Evolutionary conservation across 371 early-diverging fungal species (phyloP).

Genomic region (Cokeromyces recurvatus): DNA sequence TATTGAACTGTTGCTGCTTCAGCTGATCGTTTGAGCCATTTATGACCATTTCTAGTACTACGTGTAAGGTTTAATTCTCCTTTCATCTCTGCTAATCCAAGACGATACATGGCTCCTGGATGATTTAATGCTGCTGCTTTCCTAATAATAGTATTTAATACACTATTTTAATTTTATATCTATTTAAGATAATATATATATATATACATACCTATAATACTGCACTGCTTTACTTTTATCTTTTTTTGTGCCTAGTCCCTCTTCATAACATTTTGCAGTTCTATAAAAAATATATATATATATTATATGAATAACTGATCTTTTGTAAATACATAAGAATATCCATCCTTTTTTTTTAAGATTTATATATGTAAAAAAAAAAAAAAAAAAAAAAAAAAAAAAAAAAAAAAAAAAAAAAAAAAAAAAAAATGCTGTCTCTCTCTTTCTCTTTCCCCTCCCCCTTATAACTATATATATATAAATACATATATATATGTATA

Average conservation of each 20-base stretch:
- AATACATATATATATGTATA: no score
- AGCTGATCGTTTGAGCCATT: constrained; percentile 73
- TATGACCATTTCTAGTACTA: constrained; percentile 69
- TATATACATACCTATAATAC: constrained; percentile 58
- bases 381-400: no score
- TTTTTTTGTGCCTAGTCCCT: constrained; percentile 55
- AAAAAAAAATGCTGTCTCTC: no score
- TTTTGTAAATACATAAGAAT: no score
- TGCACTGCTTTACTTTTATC: constrained; percentile 55
- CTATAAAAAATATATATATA: constrained; percentile 18
- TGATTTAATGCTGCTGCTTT: constrained; percentile 68
- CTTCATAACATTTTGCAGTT: constrained; percentile 62
- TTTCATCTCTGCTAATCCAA: constrained; percentile 65
- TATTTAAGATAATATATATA: no score
- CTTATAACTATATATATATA: no score
- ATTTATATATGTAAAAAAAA: constrained; percentile 3
- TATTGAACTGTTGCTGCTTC: constrained; percentile 74
- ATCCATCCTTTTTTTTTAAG: background rate
- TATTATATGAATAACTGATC: constrained; percentile 1
- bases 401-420: no score
- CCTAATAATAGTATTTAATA: constrained; percentile 19
- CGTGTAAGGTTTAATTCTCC: constrained; percentile 63
- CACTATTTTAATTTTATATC: background rate
- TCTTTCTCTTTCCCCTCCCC: background rate
- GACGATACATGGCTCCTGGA: constrained; percentile 69